A percentile compares a stretch with the other conserved stretches of the same genome.
Evolutionary conservation across 768 basidiomycete genomes (phyloP).

Genomic region (Neoboletus brunneissimus): DNA sequence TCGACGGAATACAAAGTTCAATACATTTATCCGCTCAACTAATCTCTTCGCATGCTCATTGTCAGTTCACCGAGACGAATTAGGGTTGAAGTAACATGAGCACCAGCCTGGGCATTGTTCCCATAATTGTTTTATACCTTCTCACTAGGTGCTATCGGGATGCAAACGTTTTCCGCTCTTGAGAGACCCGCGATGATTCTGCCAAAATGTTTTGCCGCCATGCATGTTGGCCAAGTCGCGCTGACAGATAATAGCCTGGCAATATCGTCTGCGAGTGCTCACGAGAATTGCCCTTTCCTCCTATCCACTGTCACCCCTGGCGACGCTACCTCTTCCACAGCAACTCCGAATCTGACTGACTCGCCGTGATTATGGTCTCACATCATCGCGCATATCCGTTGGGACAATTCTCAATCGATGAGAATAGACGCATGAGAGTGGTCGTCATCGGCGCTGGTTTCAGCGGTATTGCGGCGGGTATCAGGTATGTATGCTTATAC

Average conservation of each 20-base stretch:
- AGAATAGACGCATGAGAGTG: constrained; percentile 51
- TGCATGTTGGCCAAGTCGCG: background rate
- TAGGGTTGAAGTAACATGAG: background rate
- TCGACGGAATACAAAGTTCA: background rate
- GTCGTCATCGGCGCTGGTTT: constrained; percentile 58
- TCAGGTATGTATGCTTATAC: constrained; percentile 39
- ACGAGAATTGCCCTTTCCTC: background rate
- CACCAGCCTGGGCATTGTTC: background rate
- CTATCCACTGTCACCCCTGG: background rate
- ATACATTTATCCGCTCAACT: background rate
- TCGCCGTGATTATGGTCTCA: background rate
- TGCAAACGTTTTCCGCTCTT: too few species aligned
- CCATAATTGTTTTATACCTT: background rate
- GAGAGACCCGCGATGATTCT: background rate
- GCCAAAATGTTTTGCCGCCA: background rate
- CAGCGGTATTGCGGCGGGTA: constrained; percentile 57
- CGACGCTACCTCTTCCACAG: background rate
- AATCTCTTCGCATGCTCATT: too few species aligned
- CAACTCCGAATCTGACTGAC: too few species aligned
- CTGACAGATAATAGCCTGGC: background rate
- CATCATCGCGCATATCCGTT: constrained; percentile 20
- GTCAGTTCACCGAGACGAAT: background rate
- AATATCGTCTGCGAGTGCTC: too few species aligned
- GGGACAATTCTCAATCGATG: constrained; percentile 50
- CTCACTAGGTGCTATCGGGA: background rate